phyloP scores from a whole-genome alignment of 345 rosid genomes.

The Nasturtium officinale region DNA sequence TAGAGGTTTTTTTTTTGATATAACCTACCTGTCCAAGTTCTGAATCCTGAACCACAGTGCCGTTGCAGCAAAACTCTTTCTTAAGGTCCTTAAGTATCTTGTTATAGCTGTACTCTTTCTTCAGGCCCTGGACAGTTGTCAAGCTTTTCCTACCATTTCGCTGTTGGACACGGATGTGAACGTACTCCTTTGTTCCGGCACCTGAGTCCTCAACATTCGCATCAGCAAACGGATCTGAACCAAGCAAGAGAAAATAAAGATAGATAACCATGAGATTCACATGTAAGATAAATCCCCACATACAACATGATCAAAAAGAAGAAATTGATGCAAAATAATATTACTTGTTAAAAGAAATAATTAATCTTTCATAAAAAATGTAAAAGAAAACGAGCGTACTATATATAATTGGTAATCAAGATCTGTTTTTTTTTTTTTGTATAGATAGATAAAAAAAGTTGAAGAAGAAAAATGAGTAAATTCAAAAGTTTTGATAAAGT shows the following conservation, averaged over 20 bases:
- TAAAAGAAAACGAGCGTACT: not conserved
- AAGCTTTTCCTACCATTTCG: constrained; percentile 83
- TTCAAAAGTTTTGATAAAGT: not conserved
- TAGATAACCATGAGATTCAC: not conserved
- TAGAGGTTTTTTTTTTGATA: not conserved
- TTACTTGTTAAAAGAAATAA: not conserved
- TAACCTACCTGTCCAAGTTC: constrained; percentile 74
- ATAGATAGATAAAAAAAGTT: not conserved
- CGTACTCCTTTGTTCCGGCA: constrained; percentile 73
- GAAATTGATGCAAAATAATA: no score
- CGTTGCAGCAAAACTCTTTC: constrained; percentile 95
- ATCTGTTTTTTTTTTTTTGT: not conserved
- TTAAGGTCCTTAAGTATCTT: constrained; percentile 90
- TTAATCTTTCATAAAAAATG: not conserved
- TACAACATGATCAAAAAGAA: not conserved
- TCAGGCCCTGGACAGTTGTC: constrained; percentile 86
- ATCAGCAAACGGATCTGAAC: constrained; percentile 74
- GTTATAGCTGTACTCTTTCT: constrained; percentile 84
- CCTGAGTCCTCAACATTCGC: constrained; percentile 86
- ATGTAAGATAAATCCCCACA: not conserved
- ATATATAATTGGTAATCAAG: not conserved
- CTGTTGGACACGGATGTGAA: constrained; percentile 77
- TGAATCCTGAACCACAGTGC: constrained; percentile 89
- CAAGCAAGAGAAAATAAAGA: not conserved
- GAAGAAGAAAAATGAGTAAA: not conserved